Base-by-base conservation (phyloP, 176 grass and related monocot genomes). In the Thalia dealbata region DNA sequence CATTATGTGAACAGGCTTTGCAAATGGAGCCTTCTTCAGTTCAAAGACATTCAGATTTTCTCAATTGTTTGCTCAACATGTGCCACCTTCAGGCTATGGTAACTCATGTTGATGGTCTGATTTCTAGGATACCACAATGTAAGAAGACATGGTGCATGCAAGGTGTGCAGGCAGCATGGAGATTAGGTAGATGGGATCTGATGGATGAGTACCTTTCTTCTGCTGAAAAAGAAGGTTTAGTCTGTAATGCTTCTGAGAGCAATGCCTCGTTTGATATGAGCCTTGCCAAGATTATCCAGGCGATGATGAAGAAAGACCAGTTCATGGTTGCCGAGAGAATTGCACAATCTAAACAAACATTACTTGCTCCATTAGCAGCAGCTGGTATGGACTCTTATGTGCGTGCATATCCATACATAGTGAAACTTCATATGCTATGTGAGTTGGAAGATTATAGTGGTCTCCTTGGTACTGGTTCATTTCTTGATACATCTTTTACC, bases 381-480 rank as follows among this genome's bases (percentile, higher is more conserved):
- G 93, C 93, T 71, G 93, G 93, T 58, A 97, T 92, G 93, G 93
- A 97, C 71, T 97, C 93, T 0, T 97, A 97, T 78, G 90, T 92
- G 87, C 93, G 89, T 84, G 93, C 93, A 32, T 97, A 97, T 88
- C 93, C 93, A 26, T 97, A 97, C 70, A 81, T 97, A 65, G 87
- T 90, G 38, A 97, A 97, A 71, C 93, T 97, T 73, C 95, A 97
- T 78, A 92, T 97, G 87, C 69, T 97, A 69, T 82, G 87, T 32
- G 95, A 97, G 63, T 81, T 97, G 77, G 87, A 92, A 80, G 95
- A 97, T 72, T 90, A 92, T 73, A 81, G 92, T 67, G 61, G 67
- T 83, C 75, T 97, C 50, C 86, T 97, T 78, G 87, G 79, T 59
- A 82, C 91, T 14, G 78, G 79, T 64, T 92, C 90, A 66, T 92